Evolutionary conservation across 345 rosid genomes (phyloP), one percentile per base, ranked within the genome.

Genomic region (Punica granatum): DNA sequence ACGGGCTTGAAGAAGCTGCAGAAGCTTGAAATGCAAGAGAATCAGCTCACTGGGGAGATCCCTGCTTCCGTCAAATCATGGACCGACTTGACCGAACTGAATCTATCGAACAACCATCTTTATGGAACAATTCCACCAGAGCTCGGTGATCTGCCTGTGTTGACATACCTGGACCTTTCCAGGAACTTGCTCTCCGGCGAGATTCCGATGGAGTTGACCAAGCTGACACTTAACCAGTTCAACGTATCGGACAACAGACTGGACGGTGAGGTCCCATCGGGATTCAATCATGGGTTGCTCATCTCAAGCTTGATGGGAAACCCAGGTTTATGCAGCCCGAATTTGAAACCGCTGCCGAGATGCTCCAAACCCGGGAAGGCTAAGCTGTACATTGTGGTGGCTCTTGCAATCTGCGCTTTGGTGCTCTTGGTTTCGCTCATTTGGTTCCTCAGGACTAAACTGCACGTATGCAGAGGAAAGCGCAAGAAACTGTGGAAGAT

Each of bases 251-350:
- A 79, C 59, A 90, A 90, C 54, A 59, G 58, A 34, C 70, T 90
- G 2, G 36, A 41, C 59, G 97, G 97, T 1, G 18, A 49, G 69
- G 82, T 90, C 3, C 97, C 97, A 19, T 44, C 49, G 1, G 88
- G 82, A 31, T 85, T 86, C 64, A 73, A 75, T 3, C 43, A 51
- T 18, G 59, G 67, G 7, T 18, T 67, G 7, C 85, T 68, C 34
- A 25, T 72, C 36, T 63, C 76, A 30, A 68, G 94, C 79, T 79
- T 90, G 16, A 23, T 67, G 76, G 97, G 83, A 42, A 90, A 90
- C 74, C 90, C 88, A 67, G 54, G 60, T 64, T 86, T 90, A 3
- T 90, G 97, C 76, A 81, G 83, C 56, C 81, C 80, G 59, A 70
- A 69, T 74, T 59, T 80, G 73, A 70, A 80, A 28, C 82, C 85